Percentiles rank a stretch among this genome's conserved stretches.
Conservation (phyloP, 495 filamentous ascomycete species). For the Aspergillus kassunensis region DNA sequence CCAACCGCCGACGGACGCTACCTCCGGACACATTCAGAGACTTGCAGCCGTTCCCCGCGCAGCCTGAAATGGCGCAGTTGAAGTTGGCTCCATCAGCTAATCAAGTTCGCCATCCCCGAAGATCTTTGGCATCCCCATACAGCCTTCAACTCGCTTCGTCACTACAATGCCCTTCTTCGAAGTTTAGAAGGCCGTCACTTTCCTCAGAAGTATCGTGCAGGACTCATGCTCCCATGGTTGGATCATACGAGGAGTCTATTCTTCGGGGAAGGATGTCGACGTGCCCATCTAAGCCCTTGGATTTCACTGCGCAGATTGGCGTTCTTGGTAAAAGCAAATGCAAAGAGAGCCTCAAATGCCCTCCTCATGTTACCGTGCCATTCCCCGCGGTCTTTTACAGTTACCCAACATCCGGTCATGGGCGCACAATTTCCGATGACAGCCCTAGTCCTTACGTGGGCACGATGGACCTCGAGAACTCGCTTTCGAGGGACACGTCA, state of each 20-base stretch:
- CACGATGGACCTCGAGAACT: conserved; percentile 84
- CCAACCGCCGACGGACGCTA: conserved; percentile 56
- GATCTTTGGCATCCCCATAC: conserved; percentile 64
- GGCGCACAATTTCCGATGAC: conserved; percentile 62
- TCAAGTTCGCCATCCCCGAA: conserved; percentile 67
- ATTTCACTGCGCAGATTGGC: conserved; percentile 94
- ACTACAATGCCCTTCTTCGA: conserved; percentile 56
- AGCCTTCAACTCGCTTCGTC: conserved; percentile 54
- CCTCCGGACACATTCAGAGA: conserved; percentile 53
- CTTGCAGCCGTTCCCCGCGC: conserved; percentile 35
- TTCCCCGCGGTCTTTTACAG: conserved; percentile 98
- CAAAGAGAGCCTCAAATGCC: conserved; percentile 80
- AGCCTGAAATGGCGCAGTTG: conserved; percentile 16
- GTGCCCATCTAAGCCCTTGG: conserved; percentile 85
- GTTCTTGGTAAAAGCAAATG: conserved; percentile 88
- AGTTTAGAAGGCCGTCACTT: conserved; percentile 65
- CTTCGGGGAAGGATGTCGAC: conserved; percentile 95
- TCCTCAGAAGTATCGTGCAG: conserved; percentile 71
- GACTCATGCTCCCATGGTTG: conserved; percentile 91
- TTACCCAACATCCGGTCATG: conserved; percentile 64
- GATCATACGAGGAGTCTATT: conserved; percentile 97
- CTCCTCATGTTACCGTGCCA: conserved; percentile 84
- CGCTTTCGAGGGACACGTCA: conserved; percentile 48
- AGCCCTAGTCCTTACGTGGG: conserved; percentile 96
- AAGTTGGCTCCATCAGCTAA: conserved; percentile 52